phyloP scores from a whole-genome alignment of 768 basidiomycete genomes.

The Lactarius hatsudake region DNA sequence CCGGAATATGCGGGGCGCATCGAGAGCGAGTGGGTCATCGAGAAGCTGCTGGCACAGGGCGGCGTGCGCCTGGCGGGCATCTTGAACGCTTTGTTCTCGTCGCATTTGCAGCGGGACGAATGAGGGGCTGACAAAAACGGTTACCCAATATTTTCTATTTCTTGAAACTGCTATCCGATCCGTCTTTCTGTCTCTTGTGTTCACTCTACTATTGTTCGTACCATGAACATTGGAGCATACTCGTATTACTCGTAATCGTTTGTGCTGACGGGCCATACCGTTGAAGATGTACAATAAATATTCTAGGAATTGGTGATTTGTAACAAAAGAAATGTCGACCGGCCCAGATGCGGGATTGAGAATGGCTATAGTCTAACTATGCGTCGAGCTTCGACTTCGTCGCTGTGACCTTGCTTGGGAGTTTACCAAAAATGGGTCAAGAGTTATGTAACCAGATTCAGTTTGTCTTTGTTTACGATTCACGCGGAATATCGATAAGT shows the following conservation, averaged over 20 bases:
- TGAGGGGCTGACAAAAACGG: background rate
- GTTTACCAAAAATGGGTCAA: too few species aligned
- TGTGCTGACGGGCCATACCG: background rate
- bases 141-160: background rate
- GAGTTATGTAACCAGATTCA: too few species aligned
- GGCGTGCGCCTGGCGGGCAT: conserved; percentile 82
- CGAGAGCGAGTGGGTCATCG: conserved; percentile 63
- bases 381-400: too few species aligned
- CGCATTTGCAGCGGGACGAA: background rate
- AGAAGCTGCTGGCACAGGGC: conserved; percentile 78
- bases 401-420: too few species aligned
- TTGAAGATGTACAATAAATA: background rate
- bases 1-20: conserved; percentile 75
- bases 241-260: background rate
- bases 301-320: background rate
- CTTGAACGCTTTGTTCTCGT: conserved; percentile 69
- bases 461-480: too few species aligned
- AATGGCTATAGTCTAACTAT: too few species aligned
- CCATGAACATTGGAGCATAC: background rate
- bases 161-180: background rate
- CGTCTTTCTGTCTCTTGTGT: background rate
- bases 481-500: too few species aligned
- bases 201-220: background rate
- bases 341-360: background rate
- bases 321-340: background rate